Conservation (phyloP, 208 protist species). For the Herpetomonas tarakana region DNA sequence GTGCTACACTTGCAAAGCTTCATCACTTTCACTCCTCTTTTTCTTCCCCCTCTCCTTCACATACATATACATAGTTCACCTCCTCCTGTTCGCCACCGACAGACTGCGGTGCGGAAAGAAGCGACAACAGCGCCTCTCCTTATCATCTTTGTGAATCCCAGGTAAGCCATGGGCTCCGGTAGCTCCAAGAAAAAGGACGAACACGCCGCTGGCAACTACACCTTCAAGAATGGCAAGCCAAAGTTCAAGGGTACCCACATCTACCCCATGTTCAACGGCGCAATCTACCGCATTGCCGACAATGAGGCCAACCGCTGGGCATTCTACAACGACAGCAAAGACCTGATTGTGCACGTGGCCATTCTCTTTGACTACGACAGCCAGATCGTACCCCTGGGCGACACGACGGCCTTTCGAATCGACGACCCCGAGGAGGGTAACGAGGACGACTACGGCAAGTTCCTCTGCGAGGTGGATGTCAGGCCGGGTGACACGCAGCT, state of each 20-base stretch:
- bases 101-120: too few species aligned
- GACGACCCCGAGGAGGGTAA: constrained; percentile 72
- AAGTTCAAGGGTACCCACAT: constrained; percentile 36
- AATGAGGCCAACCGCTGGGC: constrained; percentile 47
- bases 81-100: too few species aligned
- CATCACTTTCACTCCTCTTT: too few species aligned
- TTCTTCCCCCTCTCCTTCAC: too few species aligned
- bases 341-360: constrained; percentile 72
- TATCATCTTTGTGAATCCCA: too few species aligned
- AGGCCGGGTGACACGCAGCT: constrained; percentile 59
- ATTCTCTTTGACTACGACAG: constrained; percentile 85
- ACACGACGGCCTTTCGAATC: constrained; percentile 66
- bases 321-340: constrained; percentile 80
- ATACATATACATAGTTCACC: too few species aligned
- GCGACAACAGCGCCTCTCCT: too few species aligned
- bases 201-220: constrained; percentile 4
- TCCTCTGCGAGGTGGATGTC: constrained; percentile 74
- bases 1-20: too few species aligned
- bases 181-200: constrained; percentile 8
- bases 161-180: constrained; percentile 38
- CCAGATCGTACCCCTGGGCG: constrained; percentile 65
- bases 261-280: constrained; percentile 73
- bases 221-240: constrained; percentile 62
- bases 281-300: constrained; percentile 68
- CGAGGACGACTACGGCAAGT: constrained; percentile 77